Conservation (phyloP, 768 basidiomycete genomes). For the Suillus bovinus region DNA sequence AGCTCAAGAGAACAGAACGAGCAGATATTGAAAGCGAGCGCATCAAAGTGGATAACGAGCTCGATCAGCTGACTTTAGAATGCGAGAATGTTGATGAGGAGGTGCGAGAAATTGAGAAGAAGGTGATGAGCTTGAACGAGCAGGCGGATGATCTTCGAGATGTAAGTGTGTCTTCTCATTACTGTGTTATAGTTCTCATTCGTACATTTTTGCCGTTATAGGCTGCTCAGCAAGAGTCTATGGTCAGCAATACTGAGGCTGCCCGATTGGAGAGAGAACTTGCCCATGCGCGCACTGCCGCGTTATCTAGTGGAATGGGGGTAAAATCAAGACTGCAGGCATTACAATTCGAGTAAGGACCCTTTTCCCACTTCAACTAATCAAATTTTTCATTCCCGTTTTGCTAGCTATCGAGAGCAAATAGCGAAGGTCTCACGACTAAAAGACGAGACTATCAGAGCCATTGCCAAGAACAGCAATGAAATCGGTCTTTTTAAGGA, state of each 20-base stretch:
- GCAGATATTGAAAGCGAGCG: slow-evolving; percentile 74
- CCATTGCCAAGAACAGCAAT: slow-evolving; percentile 81
- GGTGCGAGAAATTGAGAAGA: slow-evolving; percentile 70
- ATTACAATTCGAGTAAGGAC: slow-evolving; percentile 70
- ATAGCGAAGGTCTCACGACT: slow-evolving; percentile 71
- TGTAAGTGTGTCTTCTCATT: slow-evolving; percentile 42
- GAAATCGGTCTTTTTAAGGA: slow-evolving; percentile 83
- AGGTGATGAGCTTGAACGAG: slow-evolving; percentile 65
- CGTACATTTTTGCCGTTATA: slow-evolving; percentile 27
- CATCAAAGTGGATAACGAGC: slow-evolving; percentile 79
- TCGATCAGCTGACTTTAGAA: slow-evolving; percentile 73
- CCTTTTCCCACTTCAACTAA: slow-evolving; percentile 1
- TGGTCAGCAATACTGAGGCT: slow-evolving; percentile 65
- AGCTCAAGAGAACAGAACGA: slow-evolving; percentile 68
- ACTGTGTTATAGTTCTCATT: not conserved
- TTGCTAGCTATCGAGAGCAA: slow-evolving; percentile 72
- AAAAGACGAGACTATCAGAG: slow-evolving; percentile 77
- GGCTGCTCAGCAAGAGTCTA: slow-evolving; percentile 78
- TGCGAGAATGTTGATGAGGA: slow-evolving; percentile 85
- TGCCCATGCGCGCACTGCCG: slow-evolving; percentile 72
- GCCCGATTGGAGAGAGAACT: slow-evolving; percentile 69
- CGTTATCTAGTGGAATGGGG: slow-evolving; percentile 78
- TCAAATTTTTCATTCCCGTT: slow-evolving; percentile 9
- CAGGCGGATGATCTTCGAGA: slow-evolving; percentile 83
- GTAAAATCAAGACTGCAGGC: slow-evolving; percentile 78